phyloP scores from a whole-genome alignment of 2,329 filamentous ascomycete genomes.

The Xylogone sp. region DNA sequence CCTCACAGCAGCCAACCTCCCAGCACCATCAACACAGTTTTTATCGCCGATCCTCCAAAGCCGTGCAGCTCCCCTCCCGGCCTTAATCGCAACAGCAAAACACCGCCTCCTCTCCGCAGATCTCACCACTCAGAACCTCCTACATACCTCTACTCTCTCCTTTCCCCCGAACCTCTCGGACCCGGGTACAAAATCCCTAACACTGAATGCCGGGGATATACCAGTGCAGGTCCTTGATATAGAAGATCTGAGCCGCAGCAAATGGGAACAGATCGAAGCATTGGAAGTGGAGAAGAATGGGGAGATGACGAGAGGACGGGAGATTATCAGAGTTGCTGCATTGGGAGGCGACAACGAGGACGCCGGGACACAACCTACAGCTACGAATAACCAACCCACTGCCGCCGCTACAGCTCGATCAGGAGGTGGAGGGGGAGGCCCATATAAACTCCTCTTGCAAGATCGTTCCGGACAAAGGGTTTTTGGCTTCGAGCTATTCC shows the following conservation, averaged over 20 bases:
- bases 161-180: slow-evolving; percentile 58
- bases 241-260: slow-evolving; percentile 73
- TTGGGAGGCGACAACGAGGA: slow-evolving; percentile 36
- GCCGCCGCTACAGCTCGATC: background rate
- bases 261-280: slow-evolving; percentile 84
- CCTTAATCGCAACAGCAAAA: slow-evolving; percentile 73
- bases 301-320: slow-evolving; percentile 70
- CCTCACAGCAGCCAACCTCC: slow-evolving; percentile 14
- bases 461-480: slow-evolving; percentile 68
- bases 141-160: slow-evolving; percentile 41
- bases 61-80: slow-evolving; percentile 54
- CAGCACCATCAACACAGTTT: slow-evolving; percentile 15
- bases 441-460: slow-evolving; percentile 79
- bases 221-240: slow-evolving; percentile 82
- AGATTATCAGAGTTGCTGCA: slow-evolving; percentile 72
- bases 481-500: slow-evolving; percentile 68
- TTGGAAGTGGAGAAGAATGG: slow-evolving; percentile 71
- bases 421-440: slow-evolving; percentile 42
- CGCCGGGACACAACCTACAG: slow-evolving; percentile 22
- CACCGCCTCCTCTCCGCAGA: slow-evolving; percentile 78
- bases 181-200: slow-evolving; percentile 48
- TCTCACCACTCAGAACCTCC: slow-evolving; percentile 57
- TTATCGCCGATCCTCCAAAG: slow-evolving; percentile 17
- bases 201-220: slow-evolving; percentile 55
- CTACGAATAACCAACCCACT: slow-evolving; percentile 20